Conservation (phyloP, 306 rosid genomes). For the Pyrus bretschneideri region DNA sequence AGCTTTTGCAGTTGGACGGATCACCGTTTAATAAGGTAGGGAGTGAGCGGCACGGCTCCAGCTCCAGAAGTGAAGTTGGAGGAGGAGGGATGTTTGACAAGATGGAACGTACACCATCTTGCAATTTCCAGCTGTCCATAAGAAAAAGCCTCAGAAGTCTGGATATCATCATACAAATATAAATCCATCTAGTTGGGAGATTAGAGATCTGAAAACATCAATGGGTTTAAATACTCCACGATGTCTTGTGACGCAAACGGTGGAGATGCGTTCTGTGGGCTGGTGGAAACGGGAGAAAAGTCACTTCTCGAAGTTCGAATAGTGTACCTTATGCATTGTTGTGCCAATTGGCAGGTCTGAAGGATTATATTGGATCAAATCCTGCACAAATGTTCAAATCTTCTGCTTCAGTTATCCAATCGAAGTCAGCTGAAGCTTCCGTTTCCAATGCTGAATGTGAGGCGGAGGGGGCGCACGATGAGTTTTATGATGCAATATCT, state of each 20-base stretch:
- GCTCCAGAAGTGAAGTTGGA: not conserved
- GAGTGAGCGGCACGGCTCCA: slow-evolving; percentile 18
- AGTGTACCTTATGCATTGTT: slow-evolving; percentile 76
- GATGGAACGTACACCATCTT: slow-evolving; percentile 88
- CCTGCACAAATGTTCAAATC: slow-evolving; percentile 44
- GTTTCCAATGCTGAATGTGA: slow-evolving; percentile 40
- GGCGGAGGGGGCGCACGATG: slow-evolving; percentile 42
- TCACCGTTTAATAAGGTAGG: slow-evolving; percentile 11
- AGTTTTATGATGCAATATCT: slow-evolving; percentile 79
- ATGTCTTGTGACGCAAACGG: slow-evolving; percentile 75
- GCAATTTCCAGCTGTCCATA: slow-evolving; percentile 75
- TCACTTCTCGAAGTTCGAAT: slow-evolving; percentile 63
- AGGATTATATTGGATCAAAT: slow-evolving; percentile 85
- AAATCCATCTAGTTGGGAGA: slow-evolving; percentile 93
- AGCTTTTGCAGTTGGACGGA: slow-evolving; percentile 8
- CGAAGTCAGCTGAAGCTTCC: slow-evolving; percentile 41
- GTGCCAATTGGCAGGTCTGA: slow-evolving; percentile 91
- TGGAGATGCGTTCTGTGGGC: slow-evolving; percentile 61
- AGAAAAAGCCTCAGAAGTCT: slow-evolving; percentile 65
- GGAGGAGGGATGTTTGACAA: slow-evolving; percentile 52
- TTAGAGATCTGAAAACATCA: slow-evolving; percentile 59
- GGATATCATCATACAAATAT: slow-evolving; percentile 78
- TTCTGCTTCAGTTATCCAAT: slow-evolving; percentile 30
- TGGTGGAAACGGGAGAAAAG: slow-evolving; percentile 73
- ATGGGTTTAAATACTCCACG: slow-evolving; percentile 50